phyloP scores from a whole-genome alignment of 805 yeast genomes.

The Komagataella pastoris region DNA sequence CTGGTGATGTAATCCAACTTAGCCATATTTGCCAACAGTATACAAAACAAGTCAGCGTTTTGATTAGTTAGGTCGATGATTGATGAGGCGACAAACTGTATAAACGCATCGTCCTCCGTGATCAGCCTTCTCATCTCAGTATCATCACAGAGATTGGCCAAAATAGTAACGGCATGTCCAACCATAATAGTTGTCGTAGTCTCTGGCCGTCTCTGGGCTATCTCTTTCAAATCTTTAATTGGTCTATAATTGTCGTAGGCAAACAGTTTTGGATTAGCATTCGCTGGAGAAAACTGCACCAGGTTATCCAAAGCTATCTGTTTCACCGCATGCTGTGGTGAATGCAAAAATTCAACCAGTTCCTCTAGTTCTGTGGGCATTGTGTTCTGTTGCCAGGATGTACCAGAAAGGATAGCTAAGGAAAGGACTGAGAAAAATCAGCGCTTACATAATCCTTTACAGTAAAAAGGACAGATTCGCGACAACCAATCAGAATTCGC shows the following conservation, averaged over 20 bases:
- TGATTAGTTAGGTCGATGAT: conserved; percentile 43
- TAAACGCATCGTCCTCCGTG: conserved; percentile 48
- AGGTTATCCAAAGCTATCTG: conserved; percentile 77
- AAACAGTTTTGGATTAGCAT: conserved; percentile 54
- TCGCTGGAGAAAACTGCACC: conserved; percentile 68
- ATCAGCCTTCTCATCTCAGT: conserved; percentile 46
- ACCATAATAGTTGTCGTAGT: conserved; percentile 23
- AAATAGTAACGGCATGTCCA: conserved; percentile 59
- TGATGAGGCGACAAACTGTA: conserved; percentile 30
- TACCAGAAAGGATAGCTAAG: background rate
- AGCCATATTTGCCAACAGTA: conserved; percentile 75
- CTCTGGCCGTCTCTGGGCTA: conserved; percentile 40
- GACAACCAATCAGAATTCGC: background rate
- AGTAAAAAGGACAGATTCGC: background rate
- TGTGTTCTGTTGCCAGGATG: background rate
- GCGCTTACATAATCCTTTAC: background rate
- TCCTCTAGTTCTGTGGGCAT: conserved; percentile 33
- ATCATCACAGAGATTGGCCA: conserved; percentile 77
- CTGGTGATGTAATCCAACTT: conserved; percentile 53
- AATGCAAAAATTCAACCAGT: conserved; percentile 70
- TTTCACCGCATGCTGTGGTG: conserved; percentile 66
- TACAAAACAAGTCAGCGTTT: conserved; percentile 72
- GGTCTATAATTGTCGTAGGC: conserved; percentile 58
- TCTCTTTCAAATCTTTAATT: conserved; percentile 52
- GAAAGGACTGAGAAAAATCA: background rate